Percentiles rank a stretch among this genome's conserved stretches.
phyloP scores from a whole-genome alignment of 495 filamentous ascomycete species.

The Neurospora sp. region DNA sequence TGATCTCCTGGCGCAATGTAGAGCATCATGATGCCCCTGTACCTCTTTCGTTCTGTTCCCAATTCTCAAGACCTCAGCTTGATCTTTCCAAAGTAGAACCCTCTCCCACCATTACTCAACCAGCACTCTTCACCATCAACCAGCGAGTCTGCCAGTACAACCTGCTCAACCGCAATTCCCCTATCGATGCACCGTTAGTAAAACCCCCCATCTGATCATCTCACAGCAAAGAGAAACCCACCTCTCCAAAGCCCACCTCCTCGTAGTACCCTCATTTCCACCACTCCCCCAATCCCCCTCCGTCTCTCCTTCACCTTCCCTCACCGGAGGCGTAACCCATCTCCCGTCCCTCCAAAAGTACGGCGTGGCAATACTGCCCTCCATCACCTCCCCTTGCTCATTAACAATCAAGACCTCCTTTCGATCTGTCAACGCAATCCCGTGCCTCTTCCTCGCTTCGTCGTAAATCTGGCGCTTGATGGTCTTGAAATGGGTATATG shows the following conservation, averaged over 20 bases:
- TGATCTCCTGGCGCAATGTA: not conserved
- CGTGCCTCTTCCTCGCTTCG: slow-evolving; percentile 46
- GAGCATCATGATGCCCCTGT: not conserved
- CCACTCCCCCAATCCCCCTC: slow-evolving; percentile 40
- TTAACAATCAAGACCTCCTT: slow-evolving; percentile 71
- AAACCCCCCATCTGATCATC: not conserved
- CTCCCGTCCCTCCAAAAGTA: slow-evolving; percentile 61
- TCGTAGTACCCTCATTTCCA: slow-evolving; percentile 72
- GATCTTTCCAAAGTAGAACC: slow-evolving; percentile 47
- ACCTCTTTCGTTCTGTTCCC: too few relatives aligned
- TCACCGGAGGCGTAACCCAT: slow-evolving; percentile 57
- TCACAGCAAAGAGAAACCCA: slow-evolving; percentile 12
- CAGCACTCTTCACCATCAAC: slow-evolving; percentile 67
- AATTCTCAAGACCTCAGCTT: slow-evolving; percentile 6
- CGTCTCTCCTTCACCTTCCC: slow-evolving; percentile 7
- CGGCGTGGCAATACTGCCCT: slow-evolving; percentile 71
- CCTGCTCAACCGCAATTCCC: slow-evolving; percentile 50
- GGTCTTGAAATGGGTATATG: slow-evolving; percentile 69
- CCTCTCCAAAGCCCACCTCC: slow-evolving; percentile 66
- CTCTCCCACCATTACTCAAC: slow-evolving; percentile 79
- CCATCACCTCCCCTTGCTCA: slow-evolving; percentile 61
- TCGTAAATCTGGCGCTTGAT: slow-evolving; percentile 57
- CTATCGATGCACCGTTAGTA: slow-evolving; percentile 18
- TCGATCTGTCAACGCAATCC: slow-evolving; percentile 43
- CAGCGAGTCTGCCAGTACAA: slow-evolving; percentile 44